These are phyloP conservation scores for Verticillium nonalfalfae DNA, from an alignment of 2,329 filamentous ascomycete genomes.

Conservation along the genomic window DNA sequence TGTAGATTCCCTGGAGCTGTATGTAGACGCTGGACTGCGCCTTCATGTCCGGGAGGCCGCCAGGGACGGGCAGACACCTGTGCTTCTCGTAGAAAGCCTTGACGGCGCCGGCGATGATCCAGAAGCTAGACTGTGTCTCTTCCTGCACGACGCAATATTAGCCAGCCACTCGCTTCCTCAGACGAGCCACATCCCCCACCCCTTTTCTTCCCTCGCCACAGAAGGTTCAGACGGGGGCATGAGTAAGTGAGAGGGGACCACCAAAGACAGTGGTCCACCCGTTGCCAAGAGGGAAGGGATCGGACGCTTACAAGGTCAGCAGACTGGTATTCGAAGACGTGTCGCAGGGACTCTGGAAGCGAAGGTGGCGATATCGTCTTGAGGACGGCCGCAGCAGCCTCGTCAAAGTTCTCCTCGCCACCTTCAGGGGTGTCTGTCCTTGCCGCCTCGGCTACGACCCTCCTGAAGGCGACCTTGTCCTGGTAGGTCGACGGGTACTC, in stretches of 20 bases:
- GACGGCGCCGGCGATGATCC: conserved; percentile 80
- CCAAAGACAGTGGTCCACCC: background rate
- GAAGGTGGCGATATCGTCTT: conserved; percentile 71
- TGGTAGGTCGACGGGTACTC: conserved; percentile 66
- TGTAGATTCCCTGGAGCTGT: conserved; percentile 87
- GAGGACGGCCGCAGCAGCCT: conserved; percentile 80
- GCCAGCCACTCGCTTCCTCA: conserved; percentile 13
- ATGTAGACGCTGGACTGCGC: conserved; percentile 87
- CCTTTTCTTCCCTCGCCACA: background rate
- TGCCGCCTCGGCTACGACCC: conserved; percentile 59
- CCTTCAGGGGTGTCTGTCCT: conserved; percentile 73
- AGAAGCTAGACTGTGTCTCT: conserved; percentile 62
- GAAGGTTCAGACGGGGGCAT: background rate
- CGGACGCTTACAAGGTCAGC: conserved; percentile 44
- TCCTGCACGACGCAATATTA: conserved; percentile 16
- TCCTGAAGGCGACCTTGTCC: conserved; percentile 80
- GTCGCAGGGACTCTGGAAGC: conserved; percentile 62
- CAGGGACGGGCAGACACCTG: conserved; percentile 71
- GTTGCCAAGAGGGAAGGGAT: conserved; percentile 4
- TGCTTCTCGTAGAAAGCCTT: conserved; percentile 70
- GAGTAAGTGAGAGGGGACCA: background rate
- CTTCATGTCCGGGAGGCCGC: conserved; percentile 95
- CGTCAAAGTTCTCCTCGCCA: conserved; percentile 94
- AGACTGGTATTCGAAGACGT: conserved; percentile 68
- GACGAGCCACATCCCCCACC: background rate